Percentiles rank a stretch among this genome's conserved stretches.
phyloP scores from a whole-genome alignment of 192 early-diverging fungal species.

The Dissophora globulifera region DNA sequence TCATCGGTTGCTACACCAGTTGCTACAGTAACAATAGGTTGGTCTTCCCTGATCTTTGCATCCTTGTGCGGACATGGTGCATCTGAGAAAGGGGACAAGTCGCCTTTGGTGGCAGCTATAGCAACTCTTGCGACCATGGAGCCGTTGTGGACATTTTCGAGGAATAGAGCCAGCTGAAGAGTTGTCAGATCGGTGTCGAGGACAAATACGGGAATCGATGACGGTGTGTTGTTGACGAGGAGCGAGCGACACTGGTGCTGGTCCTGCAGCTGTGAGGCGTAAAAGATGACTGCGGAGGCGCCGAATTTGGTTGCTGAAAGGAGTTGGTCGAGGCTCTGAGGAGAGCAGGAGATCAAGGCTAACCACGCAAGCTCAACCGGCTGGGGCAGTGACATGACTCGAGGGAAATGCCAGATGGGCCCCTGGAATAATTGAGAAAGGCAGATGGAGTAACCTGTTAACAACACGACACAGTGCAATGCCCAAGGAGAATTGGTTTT shows the following conservation, averaged over 20 bases:
- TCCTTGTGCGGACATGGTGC: too few species aligned
- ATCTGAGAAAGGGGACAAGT: too few species aligned
- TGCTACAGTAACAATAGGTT: background rate
- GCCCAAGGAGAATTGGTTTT: too few species aligned
- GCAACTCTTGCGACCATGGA: background rate
- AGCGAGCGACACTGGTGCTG: background rate
- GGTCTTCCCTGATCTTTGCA: too few species aligned
- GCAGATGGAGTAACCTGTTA: too few species aligned
- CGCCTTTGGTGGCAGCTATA: too few species aligned
- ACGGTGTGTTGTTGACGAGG: background rate
- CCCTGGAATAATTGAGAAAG: too few species aligned
- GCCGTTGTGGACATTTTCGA: background rate
- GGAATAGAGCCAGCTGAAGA: background rate
- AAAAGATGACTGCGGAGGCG: slow-evolving; percentile 16
- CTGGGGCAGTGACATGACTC: background rate
- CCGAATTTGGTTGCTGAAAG: slow-evolving; percentile 3
- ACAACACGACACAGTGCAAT: too few species aligned
- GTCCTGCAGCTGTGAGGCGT: background rate
- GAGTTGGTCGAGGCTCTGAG: slow-evolving; percentile 1
- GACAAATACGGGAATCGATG: background rate
- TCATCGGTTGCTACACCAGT: background rate
- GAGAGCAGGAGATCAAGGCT: slow-evolving; percentile 10
- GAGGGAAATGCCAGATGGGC: background rate
- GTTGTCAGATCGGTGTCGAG: background rate
- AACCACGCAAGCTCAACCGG: slow-evolving; percentile 4